These are phyloP conservation scores for Penicillium sp. DNA, from an alignment of 2,329 filamentous ascomycete genomes.

Conservation along the genomic window DNA sequence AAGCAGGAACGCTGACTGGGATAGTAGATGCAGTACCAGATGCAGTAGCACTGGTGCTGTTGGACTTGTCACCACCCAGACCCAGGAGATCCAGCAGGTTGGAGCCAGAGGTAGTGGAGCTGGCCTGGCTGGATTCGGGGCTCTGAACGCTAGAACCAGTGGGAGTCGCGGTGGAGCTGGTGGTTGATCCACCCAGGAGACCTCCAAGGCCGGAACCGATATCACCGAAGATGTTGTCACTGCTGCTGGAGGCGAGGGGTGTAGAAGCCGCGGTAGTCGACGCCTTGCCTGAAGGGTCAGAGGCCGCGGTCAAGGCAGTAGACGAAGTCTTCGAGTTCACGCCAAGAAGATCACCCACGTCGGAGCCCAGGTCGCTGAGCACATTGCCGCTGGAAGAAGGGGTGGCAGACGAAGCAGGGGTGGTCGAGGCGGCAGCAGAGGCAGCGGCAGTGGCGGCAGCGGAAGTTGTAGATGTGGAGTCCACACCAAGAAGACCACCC, in stretches of 20 bases:
- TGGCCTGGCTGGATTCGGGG: background rate
- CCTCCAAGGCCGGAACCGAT: constrained; percentile 2
- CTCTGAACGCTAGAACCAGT: background rate
- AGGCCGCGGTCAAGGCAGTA: background rate
- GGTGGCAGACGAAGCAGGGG: background rate
- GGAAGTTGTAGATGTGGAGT: constrained; percentile 6
- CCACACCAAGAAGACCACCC: constrained; percentile 11
- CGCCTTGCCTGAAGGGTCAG: background rate
- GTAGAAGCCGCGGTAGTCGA: constrained; percentile 1
- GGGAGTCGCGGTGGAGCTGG: constrained; percentile 2
- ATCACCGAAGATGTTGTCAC: constrained; percentile 11
- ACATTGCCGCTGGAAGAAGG: background rate
- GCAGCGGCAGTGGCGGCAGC: no score
- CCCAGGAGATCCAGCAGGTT: constrained; percentile 6
- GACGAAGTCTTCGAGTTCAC: constrained; percentile 3
- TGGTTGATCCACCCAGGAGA: background rate
- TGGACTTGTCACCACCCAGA: constrained; percentile 2
- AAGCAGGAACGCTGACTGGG: constrained; percentile 29
- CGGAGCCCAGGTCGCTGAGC: background rate
- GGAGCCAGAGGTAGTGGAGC: constrained; percentile 1
- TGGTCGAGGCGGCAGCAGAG: background rate
- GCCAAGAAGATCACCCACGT: background rate
- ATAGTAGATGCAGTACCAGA: constrained; percentile 21
- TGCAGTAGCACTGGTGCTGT: constrained; percentile 2
- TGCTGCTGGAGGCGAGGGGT: background rate